Base-by-base conservation (phyloP, 441 rosid species). In the Euphorbia celastroides region DNA sequence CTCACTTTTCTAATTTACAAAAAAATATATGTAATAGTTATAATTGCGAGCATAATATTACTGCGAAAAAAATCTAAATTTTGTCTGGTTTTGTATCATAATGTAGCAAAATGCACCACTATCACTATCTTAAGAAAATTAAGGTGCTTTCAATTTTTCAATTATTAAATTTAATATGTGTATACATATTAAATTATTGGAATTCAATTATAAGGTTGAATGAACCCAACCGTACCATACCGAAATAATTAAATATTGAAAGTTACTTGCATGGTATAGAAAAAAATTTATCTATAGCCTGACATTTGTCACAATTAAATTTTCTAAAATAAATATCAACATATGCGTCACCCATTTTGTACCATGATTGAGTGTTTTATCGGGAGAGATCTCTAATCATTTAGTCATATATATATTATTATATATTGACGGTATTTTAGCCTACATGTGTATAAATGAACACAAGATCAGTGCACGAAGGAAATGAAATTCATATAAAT, bases 381-480 rank as follows among this genome's bases (percentile, higher is more conserved):
- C 48, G 64, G 65, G 62, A 36, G 54, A 23, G 50, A 19, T 52
- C 68, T 62, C 67, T 46, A 57, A 74, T 46, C 51, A 46, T n/a
- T n/a, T n/a, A n/a, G n/a, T n/a, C n/a, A n/a, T n/a, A n/a, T n/a
- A n/a, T n/a, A n/a, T n/a, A n/a, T n/a, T n/a, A n/a, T n/a, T n/a
- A n/a, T n/a, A n/a, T n/a, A n/a, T n/a, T n/a, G n/a, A n/a, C n/a
- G n/a, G n/a, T n/a, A n/a, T n/a, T n/a, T n/a, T n/a, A n/a, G n/a
- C n/a, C n/a, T n/a, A n/a, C n/a, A n/a, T n/a, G n/a, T n/a, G n/a
- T n/a, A n/a, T n/a, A n/a, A n/a, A n/a, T n/a, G n/a, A n/a, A n/a
- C n/a, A n/a, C n/a, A n/a, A n/a, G n/a, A n/a, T n/a, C n/a, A n/a
- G n/a, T n/a, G n/a, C n/a, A n/a, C n/a, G n/a, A n/a, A n/a, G n/a